Base-by-base conservation (phyloP, 2,329 filamentous ascomycete species). In the Venturia oleaginea region DNA sequence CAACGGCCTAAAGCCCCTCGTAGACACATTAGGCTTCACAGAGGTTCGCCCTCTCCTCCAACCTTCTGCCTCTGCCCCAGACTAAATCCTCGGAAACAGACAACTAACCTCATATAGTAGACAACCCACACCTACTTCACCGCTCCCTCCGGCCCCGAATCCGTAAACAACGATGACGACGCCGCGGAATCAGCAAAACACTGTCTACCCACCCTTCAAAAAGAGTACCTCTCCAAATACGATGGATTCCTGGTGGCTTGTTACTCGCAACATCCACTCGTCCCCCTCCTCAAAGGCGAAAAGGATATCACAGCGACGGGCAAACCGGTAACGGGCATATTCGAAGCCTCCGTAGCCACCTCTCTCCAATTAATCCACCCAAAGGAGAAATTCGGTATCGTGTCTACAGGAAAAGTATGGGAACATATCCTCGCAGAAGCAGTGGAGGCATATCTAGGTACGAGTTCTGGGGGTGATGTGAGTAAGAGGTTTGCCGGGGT, bases 401-500 rank as follows among this genome's bases (percentile, higher is more conserved):
- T 97, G 5, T 93, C 89, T 5, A 97, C 93, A 0, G 92, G 92
- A 0, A 84, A 84, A 65, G 89, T 89, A 68, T 97, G 92, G 93
- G 88, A 93, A 71, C 74, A 79, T 0, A 86, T 94, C 42, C 78
- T 97, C 15, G 79, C 77, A 0, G 76, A 82, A 0, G 92, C 89
- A 0, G 87, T 94, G 0, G 76, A 77, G 2, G 73, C 76, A 0
- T 87, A 90, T 67, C 75, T 96, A 0, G 89, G 88, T 0, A 74
- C 75, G 1, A 68, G 66, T 17, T 13, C 8, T 19, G 17, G 17
- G 5, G 19, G 17, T 19, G 27, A 19, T 34, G 64, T 61, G 13
- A 79, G 76, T 63, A 61, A 67, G 66, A 82, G 82, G 59, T 96
- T 96, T 71, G 88, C 86, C 0, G 92, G 92, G 0, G 91, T 95